Conservation (phyloP, 1,139 yeast species). For the Geotrichum citri-aurantii region DNA sequence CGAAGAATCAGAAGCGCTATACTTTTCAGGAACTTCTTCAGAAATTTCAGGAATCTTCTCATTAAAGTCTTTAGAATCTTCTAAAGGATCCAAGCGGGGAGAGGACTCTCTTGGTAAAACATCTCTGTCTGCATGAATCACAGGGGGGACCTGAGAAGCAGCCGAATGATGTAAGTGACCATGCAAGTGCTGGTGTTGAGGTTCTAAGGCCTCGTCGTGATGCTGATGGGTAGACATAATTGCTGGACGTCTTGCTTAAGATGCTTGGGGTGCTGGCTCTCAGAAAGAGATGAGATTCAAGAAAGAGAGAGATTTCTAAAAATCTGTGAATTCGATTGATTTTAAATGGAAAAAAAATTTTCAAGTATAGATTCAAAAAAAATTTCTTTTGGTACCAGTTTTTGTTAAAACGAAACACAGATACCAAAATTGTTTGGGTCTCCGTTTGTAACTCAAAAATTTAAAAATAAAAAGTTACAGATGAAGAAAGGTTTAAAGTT, state of each 20-base stretch:
- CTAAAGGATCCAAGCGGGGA: conserved; percentile 9
- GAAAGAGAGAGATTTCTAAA: conserved; percentile 47
- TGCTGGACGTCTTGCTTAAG: not conserved
- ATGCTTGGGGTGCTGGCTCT: not conserved
- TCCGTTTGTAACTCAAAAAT: not conserved
- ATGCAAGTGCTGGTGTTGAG: conserved; percentile 28
- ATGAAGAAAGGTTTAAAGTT: not conserved
- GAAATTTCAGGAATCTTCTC: not conserved
- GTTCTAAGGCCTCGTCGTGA: conserved; percentile 16
- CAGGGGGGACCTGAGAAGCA: conserved; percentile 26
- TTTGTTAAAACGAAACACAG: not conserved
- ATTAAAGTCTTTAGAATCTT: not conserved
- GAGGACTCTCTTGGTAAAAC: conserved; percentile 26
- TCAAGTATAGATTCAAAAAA: not conserved
- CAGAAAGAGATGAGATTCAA: conserved; percentile 31
- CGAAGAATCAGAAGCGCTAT: not conserved
- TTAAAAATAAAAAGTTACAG: not conserved
- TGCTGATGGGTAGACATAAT: not conserved
- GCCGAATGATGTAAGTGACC: conserved; percentile 28
- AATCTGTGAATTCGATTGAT: conserved; percentile 73
- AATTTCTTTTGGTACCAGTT: not conserved
- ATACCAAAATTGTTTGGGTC: not conserved
- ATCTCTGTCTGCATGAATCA: conserved; percentile 27
- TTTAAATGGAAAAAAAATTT: conserved; percentile 47
- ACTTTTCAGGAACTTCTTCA: not conserved